Base-by-base conservation (phyloP, 371 early-diverging fungal species). In the Mortierella sp. region DNA sequence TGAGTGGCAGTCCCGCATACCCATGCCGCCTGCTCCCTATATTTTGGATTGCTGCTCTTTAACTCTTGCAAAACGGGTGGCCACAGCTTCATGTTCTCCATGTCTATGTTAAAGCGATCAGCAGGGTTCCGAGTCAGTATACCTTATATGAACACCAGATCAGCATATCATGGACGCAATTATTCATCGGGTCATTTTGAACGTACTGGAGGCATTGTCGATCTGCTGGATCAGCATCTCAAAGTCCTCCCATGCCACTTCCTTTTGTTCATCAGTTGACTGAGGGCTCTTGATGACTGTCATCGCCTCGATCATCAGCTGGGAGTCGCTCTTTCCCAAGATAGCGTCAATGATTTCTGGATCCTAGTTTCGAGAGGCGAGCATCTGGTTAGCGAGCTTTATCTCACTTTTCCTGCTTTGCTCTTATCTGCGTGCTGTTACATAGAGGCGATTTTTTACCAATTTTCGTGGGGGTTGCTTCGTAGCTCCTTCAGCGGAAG, bases 171-270 rank as follows among this genome's bases (percentile, higher is more conserved):
- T n/a, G n/a, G n/a, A n/a, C n/a, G n/a, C n/a, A n/a, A n/a, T n/a
- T n/a, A n/a, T n/a, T n/a, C n/a, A n/a, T n/a, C n/a, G n/a, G n/a
- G n/a, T n/a, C n/a, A n/a, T n/a, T n/a, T n/a, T n/a, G n/a, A n/a
- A n/a, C 81, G 43, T 82, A 90, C 90, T 94, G 61, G 84, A 89
- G 18, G 98, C 98, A 70, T 98, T 98, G 81, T 98, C 98, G 47
- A 96, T 90, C 57, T 92, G 91, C 78, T 96, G 95, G n/a, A 97
- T 93, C 23, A 96, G 84, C 91, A 96, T 80, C 80, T 97, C 98
- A 42, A 98, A 87, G 66, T 97, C 95, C 63, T 98, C 98, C 58
- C 95, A 84, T 1, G 96, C 96, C 18, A 87, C 81, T 38, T 89
- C 85, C 61, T 89, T 90, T 39, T 90, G 91, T n/a, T 90, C 90